Evolutionary conservation across 2,329 filamentous ascomycete species (phyloP).

Genomic region (Aspergillus eucalypticola): DNA sequence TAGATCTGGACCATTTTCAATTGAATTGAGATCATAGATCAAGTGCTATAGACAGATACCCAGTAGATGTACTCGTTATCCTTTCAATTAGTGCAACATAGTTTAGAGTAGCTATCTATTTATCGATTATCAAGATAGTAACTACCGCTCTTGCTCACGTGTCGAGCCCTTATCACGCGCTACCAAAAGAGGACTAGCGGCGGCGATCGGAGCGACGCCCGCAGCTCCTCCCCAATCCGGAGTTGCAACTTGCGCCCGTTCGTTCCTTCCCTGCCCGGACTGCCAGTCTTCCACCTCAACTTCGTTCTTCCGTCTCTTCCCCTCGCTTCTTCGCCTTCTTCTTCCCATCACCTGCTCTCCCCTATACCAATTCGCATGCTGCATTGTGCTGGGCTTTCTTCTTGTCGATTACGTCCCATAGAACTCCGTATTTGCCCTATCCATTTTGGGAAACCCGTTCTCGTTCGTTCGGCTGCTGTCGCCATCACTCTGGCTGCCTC

Average conservation of each 20-base stretch:
- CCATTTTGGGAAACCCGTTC: neutral
- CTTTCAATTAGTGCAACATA: too few relatives aligned
- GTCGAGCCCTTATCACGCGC: slow-evolving; percentile 23
- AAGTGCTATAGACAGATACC: too few relatives aligned
- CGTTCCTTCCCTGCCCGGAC: neutral
- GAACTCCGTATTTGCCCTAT: neutral
- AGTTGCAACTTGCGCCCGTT: slow-evolving; percentile 16
- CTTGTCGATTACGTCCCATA: neutral
- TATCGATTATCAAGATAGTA: neutral
- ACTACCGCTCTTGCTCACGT: slow-evolving; percentile 23
- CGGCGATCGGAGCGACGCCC: slow-evolving; percentile 22
- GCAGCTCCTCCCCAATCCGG: slow-evolving; percentile 24
- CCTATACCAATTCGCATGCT: neutral
- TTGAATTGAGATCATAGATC: too few relatives aligned
- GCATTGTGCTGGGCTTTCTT: neutral
- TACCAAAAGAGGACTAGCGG: slow-evolving; percentile 22
- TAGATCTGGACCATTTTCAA: too few relatives aligned
- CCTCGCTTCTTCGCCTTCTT: slow-evolving; percentile 1
- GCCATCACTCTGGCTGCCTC: slow-evolving; percentile 1
- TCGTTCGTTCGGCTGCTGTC: slow-evolving; percentile 8
- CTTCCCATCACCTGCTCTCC: neutral
- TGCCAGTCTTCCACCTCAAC: neutral
- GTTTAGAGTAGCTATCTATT: too few relatives aligned
- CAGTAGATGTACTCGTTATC: too few relatives aligned
- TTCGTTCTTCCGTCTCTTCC: neutral